phyloP scores from a whole-genome alignment of 73 alveolate species.

The Blepharisma japonicum region DNA sequence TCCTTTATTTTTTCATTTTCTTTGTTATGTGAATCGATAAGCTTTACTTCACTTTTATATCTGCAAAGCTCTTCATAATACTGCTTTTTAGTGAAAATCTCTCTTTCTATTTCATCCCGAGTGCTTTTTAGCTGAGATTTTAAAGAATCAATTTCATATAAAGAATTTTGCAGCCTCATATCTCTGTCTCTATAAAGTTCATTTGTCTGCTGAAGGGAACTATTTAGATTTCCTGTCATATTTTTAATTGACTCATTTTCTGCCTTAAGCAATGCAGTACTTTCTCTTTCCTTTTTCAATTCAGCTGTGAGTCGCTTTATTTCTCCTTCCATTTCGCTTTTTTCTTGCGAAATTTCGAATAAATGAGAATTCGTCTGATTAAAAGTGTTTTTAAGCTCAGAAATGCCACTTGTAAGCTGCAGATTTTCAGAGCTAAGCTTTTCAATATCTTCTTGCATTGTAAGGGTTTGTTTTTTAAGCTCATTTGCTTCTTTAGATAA shows the following conservation, averaged over 20 bases:
- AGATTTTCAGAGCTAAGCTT: no score
- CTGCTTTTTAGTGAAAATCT: not conserved
- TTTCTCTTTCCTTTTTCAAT: not conserved
- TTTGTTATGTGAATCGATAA: no score
- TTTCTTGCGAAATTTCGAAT: not conserved
- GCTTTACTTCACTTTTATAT: not conserved
- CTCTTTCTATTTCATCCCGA: conserved; percentile 1
- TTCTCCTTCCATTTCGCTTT: not conserved
- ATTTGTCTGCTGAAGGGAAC: not conserved
- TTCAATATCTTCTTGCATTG: no score
- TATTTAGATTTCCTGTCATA: not conserved
- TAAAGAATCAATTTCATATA: not conserved
- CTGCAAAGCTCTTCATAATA: conserved; percentile 5
- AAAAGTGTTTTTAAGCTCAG: no score
- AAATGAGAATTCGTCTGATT: no score
- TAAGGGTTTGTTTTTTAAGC: no score
- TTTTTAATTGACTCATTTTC: not conserved
- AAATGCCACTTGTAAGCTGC: no score
- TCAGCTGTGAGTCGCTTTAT: not conserved
- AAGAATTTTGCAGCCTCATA: conserved; percentile 18
- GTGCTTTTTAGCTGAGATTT: not conserved
- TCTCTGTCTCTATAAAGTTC: not conserved
- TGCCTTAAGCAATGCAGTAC: not conserved
- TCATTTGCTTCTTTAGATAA: no score
- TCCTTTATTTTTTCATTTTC: no score